phyloP scores from a whole-genome alignment of 805 yeast species.

The Brettanomyces naardenensis region DNA sequence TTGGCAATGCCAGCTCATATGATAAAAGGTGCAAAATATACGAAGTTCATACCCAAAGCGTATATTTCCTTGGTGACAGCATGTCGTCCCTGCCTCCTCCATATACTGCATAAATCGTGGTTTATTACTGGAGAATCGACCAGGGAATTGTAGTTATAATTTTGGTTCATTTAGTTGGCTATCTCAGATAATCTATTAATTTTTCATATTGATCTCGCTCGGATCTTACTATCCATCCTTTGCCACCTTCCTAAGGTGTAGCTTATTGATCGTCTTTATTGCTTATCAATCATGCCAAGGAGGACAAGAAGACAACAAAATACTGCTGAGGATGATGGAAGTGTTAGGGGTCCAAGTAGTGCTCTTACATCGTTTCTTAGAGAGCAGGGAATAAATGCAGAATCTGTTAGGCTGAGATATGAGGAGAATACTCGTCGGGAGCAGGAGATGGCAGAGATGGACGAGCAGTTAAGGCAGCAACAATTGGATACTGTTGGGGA shows the following conservation, averaged over 20 bases:
- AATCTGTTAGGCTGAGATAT: conserved; percentile 49
- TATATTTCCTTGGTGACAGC: too few relatives aligned
- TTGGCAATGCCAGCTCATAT: not conserved
- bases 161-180: too few relatives aligned
- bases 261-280: too few relatives aligned
- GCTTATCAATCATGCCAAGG: conserved; percentile 17
- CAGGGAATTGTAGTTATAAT: too few relatives aligned
- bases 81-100: conserved; percentile 1
- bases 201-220: too few relatives aligned
- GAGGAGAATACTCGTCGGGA: conserved; percentile 27
- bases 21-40: not conserved
- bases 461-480: conserved; percentile 13
- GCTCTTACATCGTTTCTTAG: conserved; percentile 85
- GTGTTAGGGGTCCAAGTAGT: conserved; percentile 59
- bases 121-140: too few relatives aligned
- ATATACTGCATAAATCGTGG: not conserved
- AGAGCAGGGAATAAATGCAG: conserved; percentile 85
- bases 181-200: too few relatives aligned
- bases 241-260: too few relatives aligned
- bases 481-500: conserved; percentile 13
- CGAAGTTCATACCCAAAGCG: too few relatives aligned
- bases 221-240: too few relatives aligned
- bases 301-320: conserved; percentile 14
- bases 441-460: conserved; percentile 23
- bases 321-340: conserved; percentile 8